Evolutionary conservation across 2,329 filamentous ascomycete genomes (phyloP), one percentile per base, ranked within the genome.

Genomic region (Penicillium thymicola): DNA sequence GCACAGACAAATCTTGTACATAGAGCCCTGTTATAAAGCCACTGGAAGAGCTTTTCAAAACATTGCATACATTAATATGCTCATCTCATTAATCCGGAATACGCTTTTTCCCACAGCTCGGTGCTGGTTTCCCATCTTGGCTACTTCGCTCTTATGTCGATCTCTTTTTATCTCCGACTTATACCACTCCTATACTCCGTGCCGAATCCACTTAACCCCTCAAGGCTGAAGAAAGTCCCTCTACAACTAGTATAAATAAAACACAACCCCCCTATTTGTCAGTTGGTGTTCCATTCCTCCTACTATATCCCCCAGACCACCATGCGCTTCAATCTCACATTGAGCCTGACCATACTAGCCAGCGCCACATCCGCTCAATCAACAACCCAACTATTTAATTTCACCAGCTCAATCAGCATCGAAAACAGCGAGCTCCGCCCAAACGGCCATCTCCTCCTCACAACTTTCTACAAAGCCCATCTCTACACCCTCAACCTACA

Each of bases 331-430:
- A 25, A 16, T 25, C 7, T 14, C 21, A 9, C 40, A 16, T 25
- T 41, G 13, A 41, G 40, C 21, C 40, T 41, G 21, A 21, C 40
- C 13, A 25, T 41, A 11, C 28, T 30, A 30, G 28, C 10, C 28
- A 11, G 28, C 10, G 28, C 28, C 10, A 11, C 28, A 30, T 11
- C 28, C 9, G 40, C 40, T 25, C 21, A 41, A 16, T 25, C 25
- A 23, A 54, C 42, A 11, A 58, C 34, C 27, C 54, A 58, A 45
- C 37, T 63, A 32, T 63, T 54, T 49, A 58, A 58, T 37, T 63
- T 63, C 45, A 57, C 57, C 13, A 55, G 18, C 32, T 27, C 32
- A 10, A 25, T 58, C 28, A 47, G 43, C 28, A 59, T 30, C 28
- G 28, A 30, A 11, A 30, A 30, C 28, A 30, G 9, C 28, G 28